phyloP scores from a whole-genome alignment of 2,329 filamentous ascomycete species.

The Epicoccum sorghinum region DNA sequence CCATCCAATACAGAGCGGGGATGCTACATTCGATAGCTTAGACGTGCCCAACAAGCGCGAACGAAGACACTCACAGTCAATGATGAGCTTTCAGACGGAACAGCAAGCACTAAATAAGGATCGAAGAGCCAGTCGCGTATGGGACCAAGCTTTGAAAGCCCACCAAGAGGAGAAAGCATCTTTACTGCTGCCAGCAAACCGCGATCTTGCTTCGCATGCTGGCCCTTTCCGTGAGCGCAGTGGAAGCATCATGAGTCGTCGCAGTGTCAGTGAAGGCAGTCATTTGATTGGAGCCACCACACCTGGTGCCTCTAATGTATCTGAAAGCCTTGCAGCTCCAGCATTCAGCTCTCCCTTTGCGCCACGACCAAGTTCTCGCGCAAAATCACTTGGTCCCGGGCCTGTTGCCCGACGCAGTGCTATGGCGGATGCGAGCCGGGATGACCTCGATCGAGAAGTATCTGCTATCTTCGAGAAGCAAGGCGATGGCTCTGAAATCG shows the following conservation, averaged over 20 bases:
- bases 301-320: background rate
- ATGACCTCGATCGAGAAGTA: conserved; percentile 16
- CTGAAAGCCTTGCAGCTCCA: background rate
- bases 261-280: background rate
- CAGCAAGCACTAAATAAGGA: conserved; percentile 31
- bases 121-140: conserved; percentile 36
- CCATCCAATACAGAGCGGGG: conserved; percentile 12
- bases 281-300: background rate
- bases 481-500: conserved; percentile 29
- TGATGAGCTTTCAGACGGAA: conserved; percentile 38
- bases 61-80: conserved; percentile 37
- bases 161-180: conserved; percentile 44
- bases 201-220: conserved; percentile 31
- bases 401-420: conserved; percentile 28
- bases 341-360: background rate
- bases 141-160: conserved; percentile 45
- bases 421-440: conserved; percentile 15
- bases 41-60: conserved; percentile 21
- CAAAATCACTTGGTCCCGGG: background rate
- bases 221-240: conserved; percentile 44
- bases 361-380: background rate
- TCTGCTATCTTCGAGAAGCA: conserved; percentile 35
- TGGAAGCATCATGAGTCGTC: conserved; percentile 25
- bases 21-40: conserved; percentile 30
- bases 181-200: conserved; percentile 43